Base-by-base conservation (phyloP, 768 basidiomycete genomes). In the Cystofilobasidium bisporidii region DNA sequence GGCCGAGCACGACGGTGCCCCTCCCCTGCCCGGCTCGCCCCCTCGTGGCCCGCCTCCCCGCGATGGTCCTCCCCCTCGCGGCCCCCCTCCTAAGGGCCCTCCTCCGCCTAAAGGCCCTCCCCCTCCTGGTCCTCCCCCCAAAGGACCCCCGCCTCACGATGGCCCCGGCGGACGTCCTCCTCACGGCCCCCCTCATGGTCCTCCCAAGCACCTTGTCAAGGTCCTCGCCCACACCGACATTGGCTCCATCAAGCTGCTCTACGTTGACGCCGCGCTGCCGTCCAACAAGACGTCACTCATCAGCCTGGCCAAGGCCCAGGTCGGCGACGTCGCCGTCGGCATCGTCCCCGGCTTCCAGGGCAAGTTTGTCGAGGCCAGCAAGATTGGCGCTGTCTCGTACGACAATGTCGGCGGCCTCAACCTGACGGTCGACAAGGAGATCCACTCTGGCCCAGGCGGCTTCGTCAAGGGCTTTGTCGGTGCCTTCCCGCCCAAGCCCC, bases 1-100 rank as follows among this genome's bases (percentile, higher is more conserved):
- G 5, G 11, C 17, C 30, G 24, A 3, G 55, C 43, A 58, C 64
- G 17, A 89, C 93, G 64, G 81, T 72, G 73, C 3, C 66, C 75
- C 53, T 75, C 73, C n/a, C 71, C 75, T 1, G n/a, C n/a, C n/a
- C 67, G 70, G 41, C 70, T 73, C 56, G 72, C 67, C 28, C 64
- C 71, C n/a, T 65, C 70, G 28, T 61, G 65, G 38, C 62, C 71
- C 45, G 64, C 66, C 12, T 72, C 72, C 33, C n/a, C n/a, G n/a
- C n/a, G n/a, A n/a, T 65, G 70, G 41, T 71, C 74, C 56, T 72
- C 67, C 28, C 64, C 71, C n/a, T 65, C 70, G 28, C 61, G 65
- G 38, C 62, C 71, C 45, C 64, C 66, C 12, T 72, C 72, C 33
- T 65, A 48, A 18, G 63, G 66, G 50, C 1, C 33, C 30, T n/a